phyloP scores from a whole-genome alignment of 2,329 filamentous ascomycete genomes.

The Botrytis paeoniae region DNA sequence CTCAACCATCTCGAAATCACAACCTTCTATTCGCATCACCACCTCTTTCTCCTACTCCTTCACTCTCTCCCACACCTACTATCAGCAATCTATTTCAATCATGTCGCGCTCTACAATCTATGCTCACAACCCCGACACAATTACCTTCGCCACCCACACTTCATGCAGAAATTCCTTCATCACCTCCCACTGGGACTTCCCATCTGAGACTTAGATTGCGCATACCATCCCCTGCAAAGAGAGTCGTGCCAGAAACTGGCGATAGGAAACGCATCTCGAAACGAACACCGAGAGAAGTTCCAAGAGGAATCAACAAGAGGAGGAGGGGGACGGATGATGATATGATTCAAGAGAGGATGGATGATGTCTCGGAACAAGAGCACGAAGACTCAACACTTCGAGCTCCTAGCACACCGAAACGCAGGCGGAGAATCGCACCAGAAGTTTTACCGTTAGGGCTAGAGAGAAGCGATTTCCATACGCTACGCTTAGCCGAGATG shows the following conservation, averaged over 20 bases:
- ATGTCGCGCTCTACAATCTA: conserved; percentile 59
- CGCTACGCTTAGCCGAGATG: conserved; percentile 41
- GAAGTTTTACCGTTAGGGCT: conserved; percentile 59
- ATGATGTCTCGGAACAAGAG: conserved; percentile 33
- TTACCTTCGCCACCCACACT: conserved; percentile 55
- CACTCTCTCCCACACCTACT: conserved; percentile 49
- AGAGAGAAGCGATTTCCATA: conserved; percentile 57
- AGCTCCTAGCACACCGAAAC: conserved; percentile 53
- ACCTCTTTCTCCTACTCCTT: conserved; percentile 48
- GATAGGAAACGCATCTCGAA: conserved; percentile 48
- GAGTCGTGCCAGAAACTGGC: conserved; percentile 25
- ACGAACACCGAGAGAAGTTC: conserved; percentile 44
- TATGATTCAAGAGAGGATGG: conserved; percentile 44
- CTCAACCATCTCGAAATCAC: conserved; percentile 42
- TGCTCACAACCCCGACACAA: conserved; percentile 47
- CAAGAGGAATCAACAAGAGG: conserved; percentile 51
- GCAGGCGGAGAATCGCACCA: conserved; percentile 55
- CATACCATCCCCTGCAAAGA: conserved; percentile 39
- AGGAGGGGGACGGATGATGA: conserved; percentile 48
- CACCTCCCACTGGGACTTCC: conserved; percentile 17
- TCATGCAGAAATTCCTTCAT: conserved; percentile 30
- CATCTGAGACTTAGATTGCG: conserved; percentile 55
- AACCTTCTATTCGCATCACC: conserved; percentile 54
- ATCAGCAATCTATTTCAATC: conserved; percentile 56
- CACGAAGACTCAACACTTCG: conserved; percentile 30